Conservation (phyloP, 73 alveolate species). For the Paramecium tetraurelia region DNA sequence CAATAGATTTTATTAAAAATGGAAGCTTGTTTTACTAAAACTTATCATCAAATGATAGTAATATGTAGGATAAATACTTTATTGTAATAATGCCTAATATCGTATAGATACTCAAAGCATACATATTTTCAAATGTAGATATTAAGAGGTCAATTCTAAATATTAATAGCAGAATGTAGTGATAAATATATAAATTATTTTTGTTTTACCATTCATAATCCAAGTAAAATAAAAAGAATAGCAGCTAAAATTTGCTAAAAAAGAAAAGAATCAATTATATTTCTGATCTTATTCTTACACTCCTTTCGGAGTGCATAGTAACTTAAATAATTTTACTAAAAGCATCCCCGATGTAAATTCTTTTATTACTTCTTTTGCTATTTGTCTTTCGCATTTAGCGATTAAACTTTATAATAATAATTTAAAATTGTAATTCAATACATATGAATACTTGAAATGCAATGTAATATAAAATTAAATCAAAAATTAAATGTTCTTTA, state of each 20-base stretch:
- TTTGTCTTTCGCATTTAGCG: neutral
- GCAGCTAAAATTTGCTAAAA: neutral
- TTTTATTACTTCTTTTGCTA: neutral
- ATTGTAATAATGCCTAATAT: neutral
- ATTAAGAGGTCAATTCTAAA: neutral
- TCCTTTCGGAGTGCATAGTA: neutral
- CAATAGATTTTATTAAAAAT: neutral
- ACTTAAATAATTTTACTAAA: neutral
- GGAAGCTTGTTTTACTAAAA: neutral
- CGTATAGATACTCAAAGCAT: neutral
- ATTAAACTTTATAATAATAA: neutral
- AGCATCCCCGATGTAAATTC: neutral
- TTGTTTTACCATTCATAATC: neutral
- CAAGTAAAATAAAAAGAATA: neutral
- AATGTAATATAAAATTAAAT: neutral
- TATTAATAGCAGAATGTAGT: neutral
- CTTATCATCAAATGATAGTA: neutral
- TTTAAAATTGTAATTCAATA: neutral
- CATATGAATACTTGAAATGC: neutral
- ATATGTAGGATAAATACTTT: neutral
- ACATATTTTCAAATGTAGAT: neutral
- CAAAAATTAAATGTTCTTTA: neutral
- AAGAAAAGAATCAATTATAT: neutral
- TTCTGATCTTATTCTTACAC: neutral
- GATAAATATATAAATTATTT: neutral